Evolutionary conservation across 2,329 filamentous ascomycete species (phyloP).

Genomic region (Escovopsis weberi): DNA sequence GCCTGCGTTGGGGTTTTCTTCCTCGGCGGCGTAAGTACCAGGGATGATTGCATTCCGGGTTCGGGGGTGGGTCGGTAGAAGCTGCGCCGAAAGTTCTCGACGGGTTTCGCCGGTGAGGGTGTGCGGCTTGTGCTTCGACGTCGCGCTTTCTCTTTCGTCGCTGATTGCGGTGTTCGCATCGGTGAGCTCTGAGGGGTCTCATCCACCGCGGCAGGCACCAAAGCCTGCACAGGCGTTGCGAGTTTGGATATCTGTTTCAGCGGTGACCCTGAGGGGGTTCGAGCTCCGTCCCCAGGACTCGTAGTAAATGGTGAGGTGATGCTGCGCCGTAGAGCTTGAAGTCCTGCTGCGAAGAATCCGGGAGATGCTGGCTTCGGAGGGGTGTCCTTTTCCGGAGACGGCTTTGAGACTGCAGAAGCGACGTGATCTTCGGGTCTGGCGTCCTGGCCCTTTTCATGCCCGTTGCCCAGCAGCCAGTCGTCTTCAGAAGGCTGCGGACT

Average conservation of each 20-base stretch:
- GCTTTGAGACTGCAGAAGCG: constrained; percentile 12
- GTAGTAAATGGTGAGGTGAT: constrained; percentile 19
- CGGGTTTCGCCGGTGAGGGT: constrained; percentile 12
- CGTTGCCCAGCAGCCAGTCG: constrained; percentile 40
- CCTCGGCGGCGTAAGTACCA: constrained; percentile 37
- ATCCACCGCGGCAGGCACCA: background rate
- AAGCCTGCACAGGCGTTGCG: constrained; percentile 2
- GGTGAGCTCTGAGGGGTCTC: background rate
- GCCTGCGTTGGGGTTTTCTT: constrained; percentile 34
- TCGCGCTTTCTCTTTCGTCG: background rate
- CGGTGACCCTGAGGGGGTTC: constrained; percentile 11
- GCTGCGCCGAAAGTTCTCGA: constrained; percentile 8
- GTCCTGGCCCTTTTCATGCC: constrained; percentile 27
- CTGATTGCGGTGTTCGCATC: constrained; percentile 1
- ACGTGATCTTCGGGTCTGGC: constrained; percentile 21
- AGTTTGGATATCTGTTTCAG: constrained; percentile 8
- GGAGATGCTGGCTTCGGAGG: constrained; percentile 32
- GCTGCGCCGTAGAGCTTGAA: constrained; percentile 34
- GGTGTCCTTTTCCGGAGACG: constrained; percentile 14
- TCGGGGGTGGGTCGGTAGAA: constrained; percentile 39
- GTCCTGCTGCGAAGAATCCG: constrained; percentile 37
- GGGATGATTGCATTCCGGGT: constrained; percentile 47
- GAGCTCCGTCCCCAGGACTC: background rate
- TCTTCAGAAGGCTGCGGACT: constrained; percentile 29
- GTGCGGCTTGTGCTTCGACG: constrained; percentile 6